phyloP scores from a whole-genome alignment of 2,329 filamentous ascomycete genomes.

The Diaporthe helianthi region DNA sequence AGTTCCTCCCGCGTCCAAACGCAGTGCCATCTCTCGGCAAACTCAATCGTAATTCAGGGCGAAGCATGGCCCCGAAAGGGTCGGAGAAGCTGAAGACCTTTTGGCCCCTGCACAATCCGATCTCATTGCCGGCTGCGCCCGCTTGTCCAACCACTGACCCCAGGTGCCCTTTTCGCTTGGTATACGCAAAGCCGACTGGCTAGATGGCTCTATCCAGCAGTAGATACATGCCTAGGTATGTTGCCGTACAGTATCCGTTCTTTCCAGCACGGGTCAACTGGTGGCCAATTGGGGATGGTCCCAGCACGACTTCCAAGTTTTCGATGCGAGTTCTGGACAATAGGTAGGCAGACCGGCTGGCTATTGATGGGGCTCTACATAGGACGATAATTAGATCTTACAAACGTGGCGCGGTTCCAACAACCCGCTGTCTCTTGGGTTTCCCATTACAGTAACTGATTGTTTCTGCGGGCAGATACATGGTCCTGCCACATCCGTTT shows the following conservation, averaged over 20 bases:
- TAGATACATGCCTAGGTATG: too few relatives aligned
- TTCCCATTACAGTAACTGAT: slow-evolving; percentile 4
- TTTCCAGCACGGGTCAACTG: background rate
- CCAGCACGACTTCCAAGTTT: background rate
- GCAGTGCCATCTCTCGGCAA: background rate
- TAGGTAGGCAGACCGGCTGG: background rate
- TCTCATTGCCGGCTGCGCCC: background rate
- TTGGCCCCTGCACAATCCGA: background rate
- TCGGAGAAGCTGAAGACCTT: background rate
- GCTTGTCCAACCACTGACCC: too few relatives aligned
- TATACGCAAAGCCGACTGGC: background rate
- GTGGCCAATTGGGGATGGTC: background rate
- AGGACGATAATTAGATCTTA: background rate
- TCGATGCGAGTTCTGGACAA: background rate
- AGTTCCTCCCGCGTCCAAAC: background rate
- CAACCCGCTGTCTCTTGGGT: background rate
- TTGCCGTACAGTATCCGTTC: background rate
- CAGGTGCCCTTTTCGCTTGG: background rate
- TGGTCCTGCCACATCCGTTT: background rate
- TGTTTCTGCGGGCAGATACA: background rate
- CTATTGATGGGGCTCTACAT: background rate
- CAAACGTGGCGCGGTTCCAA: background rate
- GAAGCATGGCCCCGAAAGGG: too few relatives aligned
- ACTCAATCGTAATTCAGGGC: background rate
- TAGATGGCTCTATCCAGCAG: background rate